phyloP scores from a whole-genome alignment of 352 stramenopile species.

The Phytopythium delawarense region DNA sequence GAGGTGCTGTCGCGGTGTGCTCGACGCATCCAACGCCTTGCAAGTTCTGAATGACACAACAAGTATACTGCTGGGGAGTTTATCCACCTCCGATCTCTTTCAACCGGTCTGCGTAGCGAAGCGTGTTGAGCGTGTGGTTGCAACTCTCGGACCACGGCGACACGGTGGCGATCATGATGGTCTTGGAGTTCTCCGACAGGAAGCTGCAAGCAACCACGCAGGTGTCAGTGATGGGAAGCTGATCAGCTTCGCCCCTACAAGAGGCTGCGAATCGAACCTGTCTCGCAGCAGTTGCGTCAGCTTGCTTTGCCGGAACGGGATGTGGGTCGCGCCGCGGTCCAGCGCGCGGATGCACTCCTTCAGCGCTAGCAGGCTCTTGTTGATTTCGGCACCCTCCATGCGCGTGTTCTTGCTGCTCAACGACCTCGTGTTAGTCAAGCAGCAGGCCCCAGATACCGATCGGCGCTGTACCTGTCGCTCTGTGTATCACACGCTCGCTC shows the following conservation, averaged over 20 bases:
- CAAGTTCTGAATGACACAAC: not conserved
- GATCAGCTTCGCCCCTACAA: not conserved
- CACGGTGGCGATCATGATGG: conserved; percentile 94
- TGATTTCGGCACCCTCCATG: conserved; percentile 96
- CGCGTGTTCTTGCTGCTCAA: conserved; percentile 73
- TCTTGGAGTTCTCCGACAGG: conserved; percentile 88
- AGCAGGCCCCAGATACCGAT: not conserved
- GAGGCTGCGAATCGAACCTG: conserved; percentile 18
- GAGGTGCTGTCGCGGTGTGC: too few relatives aligned
- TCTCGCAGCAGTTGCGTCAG: conserved; percentile 92
- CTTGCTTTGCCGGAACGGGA: conserved; percentile 94
- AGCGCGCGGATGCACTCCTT: conserved; percentile 97
- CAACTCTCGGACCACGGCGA: conserved; percentile 91
- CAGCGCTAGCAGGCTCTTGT: conserved; percentile 95
- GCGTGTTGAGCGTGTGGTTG: conserved; percentile 96
- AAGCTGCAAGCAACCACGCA: conserved; percentile 45
- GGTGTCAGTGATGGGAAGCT: not conserved
- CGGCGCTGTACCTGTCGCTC: conserved; percentile 43
- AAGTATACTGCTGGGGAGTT: not conserved
- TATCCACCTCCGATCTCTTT: conserved; percentile 78
- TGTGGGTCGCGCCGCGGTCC: conserved; percentile 80
- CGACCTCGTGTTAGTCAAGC: not conserved
- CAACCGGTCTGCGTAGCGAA: conserved; percentile 94
- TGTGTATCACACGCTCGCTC: conserved; percentile 94
- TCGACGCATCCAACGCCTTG: not conserved